Conservation (phyloP, 202 grass and related monocot genomes). For the Eragrostis tef region DNA sequence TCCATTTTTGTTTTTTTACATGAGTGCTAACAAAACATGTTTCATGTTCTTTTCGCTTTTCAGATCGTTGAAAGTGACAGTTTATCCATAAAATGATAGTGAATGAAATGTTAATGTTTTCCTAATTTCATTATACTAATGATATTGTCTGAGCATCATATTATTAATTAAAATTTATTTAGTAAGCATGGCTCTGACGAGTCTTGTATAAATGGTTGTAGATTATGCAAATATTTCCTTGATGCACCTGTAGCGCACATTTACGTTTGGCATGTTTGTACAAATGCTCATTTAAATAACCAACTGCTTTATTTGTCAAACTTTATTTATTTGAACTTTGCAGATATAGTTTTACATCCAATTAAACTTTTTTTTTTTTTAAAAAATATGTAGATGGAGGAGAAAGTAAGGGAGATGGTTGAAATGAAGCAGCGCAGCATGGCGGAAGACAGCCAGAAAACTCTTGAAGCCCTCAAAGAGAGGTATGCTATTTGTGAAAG, state of each 20-base stretch:
- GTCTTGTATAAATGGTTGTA: constrained; percentile 19
- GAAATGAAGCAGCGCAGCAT: constrained; percentile 99
- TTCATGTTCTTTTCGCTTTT: constrained; percentile 13
- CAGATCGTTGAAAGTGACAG: constrained; percentile 15
- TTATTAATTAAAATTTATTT: constrained; percentile 27
- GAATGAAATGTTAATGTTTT: constrained; percentile 22
- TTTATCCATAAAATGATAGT: constrained; percentile 23
- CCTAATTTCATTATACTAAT: background rate
- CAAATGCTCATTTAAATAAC: background rate
- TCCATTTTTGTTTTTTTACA: constrained; percentile 16
- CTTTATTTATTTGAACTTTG: background rate
- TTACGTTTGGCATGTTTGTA: background rate
- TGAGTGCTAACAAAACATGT: background rate
- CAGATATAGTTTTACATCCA: background rate
- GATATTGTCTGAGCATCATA: constrained; percentile 30
- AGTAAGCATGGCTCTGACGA: background rate
- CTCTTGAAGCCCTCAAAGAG: constrained; percentile 94
- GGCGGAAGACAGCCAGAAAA: constrained; percentile 99
- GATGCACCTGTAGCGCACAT: background rate
- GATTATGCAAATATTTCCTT: constrained; percentile 15
- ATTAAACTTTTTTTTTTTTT: constrained; percentile 28
- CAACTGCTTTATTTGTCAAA: background rate
- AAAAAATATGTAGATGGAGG: constrained; percentile 73
- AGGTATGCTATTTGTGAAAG: constrained; percentile 62
- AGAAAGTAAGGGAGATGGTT: constrained; percentile 99